Percentiles rank a stretch among this genome's conserved stretches.
Evolutionary conservation across 2,329 filamentous ascomycete species (phyloP).

Genomic region (Penicillium sp.): DNA sequence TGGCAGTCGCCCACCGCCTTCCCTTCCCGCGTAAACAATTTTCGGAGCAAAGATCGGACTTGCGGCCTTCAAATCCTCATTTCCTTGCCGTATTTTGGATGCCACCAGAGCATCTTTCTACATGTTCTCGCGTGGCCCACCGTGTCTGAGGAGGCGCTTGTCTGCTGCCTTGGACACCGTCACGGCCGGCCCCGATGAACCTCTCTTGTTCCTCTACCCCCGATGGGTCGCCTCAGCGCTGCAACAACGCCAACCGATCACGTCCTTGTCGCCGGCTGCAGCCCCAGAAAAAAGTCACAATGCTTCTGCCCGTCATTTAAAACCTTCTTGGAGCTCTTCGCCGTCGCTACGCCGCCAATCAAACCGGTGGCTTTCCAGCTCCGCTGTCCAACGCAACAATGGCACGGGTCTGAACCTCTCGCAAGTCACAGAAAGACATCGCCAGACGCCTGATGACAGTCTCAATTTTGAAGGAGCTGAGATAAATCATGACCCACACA

Average conservation of each 20-base stretch:
- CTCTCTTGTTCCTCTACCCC: conserved; percentile 44
- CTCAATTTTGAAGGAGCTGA: too few relatives aligned
- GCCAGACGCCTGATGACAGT: too few relatives aligned
- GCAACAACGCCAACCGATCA: conserved; percentile 18
- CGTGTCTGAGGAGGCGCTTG: conserved; percentile 38
- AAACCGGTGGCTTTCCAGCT: neutral
- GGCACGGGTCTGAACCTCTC: too few relatives aligned
- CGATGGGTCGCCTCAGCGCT: conserved; percentile 34
- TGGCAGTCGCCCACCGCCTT: conserved; percentile 20
- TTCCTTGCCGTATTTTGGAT: conserved; percentile 16
- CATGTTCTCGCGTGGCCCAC: conserved; percentile 43
- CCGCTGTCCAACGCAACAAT: too few relatives aligned
- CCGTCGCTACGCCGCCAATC: neutral
- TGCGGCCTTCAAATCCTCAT: conserved; percentile 2
- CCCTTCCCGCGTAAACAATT: conserved; percentile 19
- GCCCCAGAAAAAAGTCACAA: conserved; percentile 1
- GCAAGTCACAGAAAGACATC: too few relatives aligned
- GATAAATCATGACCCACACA: too few relatives aligned
- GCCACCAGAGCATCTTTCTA: conserved; percentile 15
- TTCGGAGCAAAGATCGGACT: conserved; percentile 15
- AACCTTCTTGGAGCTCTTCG: neutral
- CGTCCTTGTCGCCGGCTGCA: conserved; percentile 13
- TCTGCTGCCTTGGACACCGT: conserved; percentile 34
- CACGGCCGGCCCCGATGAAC: conserved; percentile 38
- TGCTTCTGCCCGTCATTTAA: conserved; percentile 1